Percentiles rank a stretch among this genome's conserved stretches.
phyloP scores from a whole-genome alignment of 2,329 filamentous ascomycete genomes.

The Fusarium sp. region DNA sequence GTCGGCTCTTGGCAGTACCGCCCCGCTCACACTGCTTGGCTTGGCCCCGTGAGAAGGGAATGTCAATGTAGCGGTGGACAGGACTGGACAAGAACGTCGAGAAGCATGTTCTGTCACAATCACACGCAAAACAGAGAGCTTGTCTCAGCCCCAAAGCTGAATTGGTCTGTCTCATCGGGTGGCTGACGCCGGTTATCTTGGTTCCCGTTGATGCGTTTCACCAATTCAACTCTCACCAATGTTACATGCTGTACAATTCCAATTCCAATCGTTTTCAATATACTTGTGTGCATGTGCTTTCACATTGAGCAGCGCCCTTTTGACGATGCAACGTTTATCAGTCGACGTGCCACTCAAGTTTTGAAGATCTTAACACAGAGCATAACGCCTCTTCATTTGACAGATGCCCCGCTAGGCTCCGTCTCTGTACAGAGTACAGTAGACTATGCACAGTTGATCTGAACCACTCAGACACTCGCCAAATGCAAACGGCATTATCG shows the following conservation, averaged over 20 bases:
- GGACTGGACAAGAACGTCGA: constrained; percentile 2
- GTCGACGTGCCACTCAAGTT: constrained; percentile 3
- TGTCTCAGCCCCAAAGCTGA: constrained; percentile 32
- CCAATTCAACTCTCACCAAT: constrained; percentile 19
- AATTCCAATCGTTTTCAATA: constrained; percentile 11
- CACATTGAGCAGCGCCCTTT: neutral
- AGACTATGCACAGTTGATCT: constrained; percentile 1
- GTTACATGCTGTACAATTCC: constrained; percentile 1
- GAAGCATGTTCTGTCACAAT: constrained; percentile 8
- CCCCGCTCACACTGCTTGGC: constrained; percentile 39
- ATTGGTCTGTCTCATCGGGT: constrained; percentile 28
- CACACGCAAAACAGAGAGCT: constrained; percentile 14
- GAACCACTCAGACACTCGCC: constrained; percentile 6
- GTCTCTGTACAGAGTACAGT: neutral
- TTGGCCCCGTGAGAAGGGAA: constrained; percentile 36
- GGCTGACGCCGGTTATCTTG: constrained; percentile 34
- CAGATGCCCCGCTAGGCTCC: constrained; percentile 1
- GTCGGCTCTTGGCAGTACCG: constrained; percentile 35
- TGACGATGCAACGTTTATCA: constrained; percentile 18
- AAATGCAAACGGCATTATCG: constrained; percentile 11
- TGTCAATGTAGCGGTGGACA: constrained; percentile 47
- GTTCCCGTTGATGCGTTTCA: constrained; percentile 40
- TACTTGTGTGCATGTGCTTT: neutral
- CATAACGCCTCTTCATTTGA: constrained; percentile 16
- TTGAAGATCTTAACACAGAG: constrained; percentile 28